Evolutionary conservation across 2,329 filamentous ascomycete genomes (phyloP), one percentile per base, ranked within the genome.

Genomic region (Canariomyces notabilis): DNA sequence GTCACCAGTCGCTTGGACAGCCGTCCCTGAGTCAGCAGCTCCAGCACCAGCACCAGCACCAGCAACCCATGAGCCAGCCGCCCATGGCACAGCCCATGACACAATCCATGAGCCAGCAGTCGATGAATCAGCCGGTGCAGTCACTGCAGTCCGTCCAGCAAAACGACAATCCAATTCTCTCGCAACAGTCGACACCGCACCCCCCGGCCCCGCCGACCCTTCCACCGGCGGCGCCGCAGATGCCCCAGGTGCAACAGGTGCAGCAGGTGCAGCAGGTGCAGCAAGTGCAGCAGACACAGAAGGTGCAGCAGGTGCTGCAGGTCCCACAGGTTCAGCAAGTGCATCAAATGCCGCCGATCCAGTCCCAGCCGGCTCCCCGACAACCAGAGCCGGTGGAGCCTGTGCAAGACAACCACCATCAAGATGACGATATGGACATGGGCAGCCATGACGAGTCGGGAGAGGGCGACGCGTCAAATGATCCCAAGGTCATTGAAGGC

Each of bases 401-500:
- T 5, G 48, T 58, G 37, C 67, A 69, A 46, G 71, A 74, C 33
- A 56, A 60, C 5, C 67, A 72, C 5, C 67, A 72, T 47, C 66
- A 64, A 8, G 67, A 67, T 18, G 75, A 76, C 26, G 68, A 73
- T 18, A 74, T 79, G 68, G 76, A 79, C 6, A 67, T 77, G 42
- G 75, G 77, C 44, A 71, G 66, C 34, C 70, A 72, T 29, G 66
- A 66, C 12, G 76, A 76, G 20, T 63, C 61, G 11, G 69, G 60
- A 5, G 74, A 76, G 29, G 69, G 68, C 4, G 65, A 68, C 22
- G 66, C 66, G 44, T 67, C 67, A 14, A 52, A 74, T 26, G 73
- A 75, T 9, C 63, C 67, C 20, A 78, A 75, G 57, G 59, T 76
- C 35, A 59, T 74, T 6, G 72, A 72, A 37, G 73, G 72, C 18